Percentiles rank a stretch among this genome's conserved stretches.
phyloP scores from a whole-genome alignment of 2,329 filamentous ascomycete species.

The Phaeosphaeria sp. region DNA sequence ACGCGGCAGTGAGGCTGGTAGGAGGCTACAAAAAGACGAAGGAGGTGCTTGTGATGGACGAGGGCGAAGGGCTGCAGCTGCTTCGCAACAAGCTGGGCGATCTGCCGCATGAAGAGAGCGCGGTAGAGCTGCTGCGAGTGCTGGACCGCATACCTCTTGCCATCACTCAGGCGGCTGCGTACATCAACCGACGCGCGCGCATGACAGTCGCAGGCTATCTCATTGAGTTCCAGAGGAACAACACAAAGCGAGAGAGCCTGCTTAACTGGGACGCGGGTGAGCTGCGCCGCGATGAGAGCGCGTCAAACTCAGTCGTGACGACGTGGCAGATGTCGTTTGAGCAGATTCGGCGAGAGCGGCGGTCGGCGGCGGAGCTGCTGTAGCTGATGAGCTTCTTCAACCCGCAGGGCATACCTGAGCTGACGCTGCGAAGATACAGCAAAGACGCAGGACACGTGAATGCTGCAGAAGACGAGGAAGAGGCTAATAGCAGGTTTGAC shows the following conservation, averaged over 20 bases:
- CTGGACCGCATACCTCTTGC: constrained; percentile 22
- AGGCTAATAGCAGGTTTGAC: constrained; percentile 12
- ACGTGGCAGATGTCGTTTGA: no score
- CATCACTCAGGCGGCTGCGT: constrained; percentile 40
- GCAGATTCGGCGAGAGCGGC: no score
- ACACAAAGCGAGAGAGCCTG: constrained; percentile 28
- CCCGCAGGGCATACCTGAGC: no score
- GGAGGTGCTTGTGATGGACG: constrained; percentile 14
- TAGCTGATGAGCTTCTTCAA: no score
- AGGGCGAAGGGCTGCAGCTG: constrained; percentile 12
- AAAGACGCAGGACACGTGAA: no score
- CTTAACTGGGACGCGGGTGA: constrained; percentile 28
- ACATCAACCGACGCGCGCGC: constrained; percentile 31
- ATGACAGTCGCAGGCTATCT: constrained; percentile 45
- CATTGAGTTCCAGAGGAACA: constrained; percentile 44
- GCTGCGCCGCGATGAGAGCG: no score
- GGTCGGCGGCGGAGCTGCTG: no score
- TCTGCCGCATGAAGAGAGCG: neutral
- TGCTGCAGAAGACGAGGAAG: no score
- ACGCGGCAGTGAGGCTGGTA: constrained; percentile 13
- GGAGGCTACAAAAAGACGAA: constrained; percentile 13
- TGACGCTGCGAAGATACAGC: no score
- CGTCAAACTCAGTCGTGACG: no score
- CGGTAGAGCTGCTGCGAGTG: constrained; percentile 4
- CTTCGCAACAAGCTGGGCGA: constrained; percentile 4